Evolutionary conservation across 805 yeast species (phyloP).

Genomic region (Ogataea ramenticola): DNA sequence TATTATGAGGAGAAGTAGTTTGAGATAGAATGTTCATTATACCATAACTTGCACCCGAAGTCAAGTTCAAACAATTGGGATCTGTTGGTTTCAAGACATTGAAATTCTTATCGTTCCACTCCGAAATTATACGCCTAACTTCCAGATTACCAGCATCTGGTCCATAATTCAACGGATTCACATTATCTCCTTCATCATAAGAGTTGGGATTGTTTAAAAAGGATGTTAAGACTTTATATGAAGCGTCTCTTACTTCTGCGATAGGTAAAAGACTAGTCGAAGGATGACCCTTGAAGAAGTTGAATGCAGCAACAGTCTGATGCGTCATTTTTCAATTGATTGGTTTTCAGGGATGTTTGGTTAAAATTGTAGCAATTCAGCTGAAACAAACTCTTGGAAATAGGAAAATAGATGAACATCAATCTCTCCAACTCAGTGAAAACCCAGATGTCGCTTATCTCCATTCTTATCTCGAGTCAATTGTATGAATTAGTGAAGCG

Average conservation of each 20-base stretch:
- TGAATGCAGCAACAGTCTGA: constrained; percentile 17
- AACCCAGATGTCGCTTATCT: too few species aligned
- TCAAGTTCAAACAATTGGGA: constrained; percentile 54
- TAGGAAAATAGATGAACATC: too few species aligned
- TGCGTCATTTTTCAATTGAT: background rate
- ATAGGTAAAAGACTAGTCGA: constrained; percentile 51
- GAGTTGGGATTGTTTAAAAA: constrained; percentile 28
- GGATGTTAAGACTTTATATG: constrained; percentile 35
- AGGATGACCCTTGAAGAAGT: constrained; percentile 80
- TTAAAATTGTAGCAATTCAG: too few species aligned
- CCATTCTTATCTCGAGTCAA: too few species aligned
- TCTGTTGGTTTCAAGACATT: constrained; percentile 22
- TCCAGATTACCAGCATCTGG: constrained; percentile 65
- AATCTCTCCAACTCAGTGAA: too few species aligned
- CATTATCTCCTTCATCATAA: constrained; percentile 34
- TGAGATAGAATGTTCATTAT: constrained; percentile 56
- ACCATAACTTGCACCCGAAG: constrained; percentile 83
- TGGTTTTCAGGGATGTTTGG: too few species aligned
- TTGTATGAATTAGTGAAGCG: too few species aligned
- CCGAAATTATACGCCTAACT: constrained; percentile 48
- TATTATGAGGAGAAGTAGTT: constrained; percentile 52
- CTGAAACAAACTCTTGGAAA: too few species aligned
- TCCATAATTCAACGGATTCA: constrained; percentile 74
- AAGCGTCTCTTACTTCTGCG: constrained; percentile 47
- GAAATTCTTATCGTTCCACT: constrained; percentile 43